phyloP scores from a whole-genome alignment of 805 yeast species.

The Cyberlindnera lachancei region DNA sequence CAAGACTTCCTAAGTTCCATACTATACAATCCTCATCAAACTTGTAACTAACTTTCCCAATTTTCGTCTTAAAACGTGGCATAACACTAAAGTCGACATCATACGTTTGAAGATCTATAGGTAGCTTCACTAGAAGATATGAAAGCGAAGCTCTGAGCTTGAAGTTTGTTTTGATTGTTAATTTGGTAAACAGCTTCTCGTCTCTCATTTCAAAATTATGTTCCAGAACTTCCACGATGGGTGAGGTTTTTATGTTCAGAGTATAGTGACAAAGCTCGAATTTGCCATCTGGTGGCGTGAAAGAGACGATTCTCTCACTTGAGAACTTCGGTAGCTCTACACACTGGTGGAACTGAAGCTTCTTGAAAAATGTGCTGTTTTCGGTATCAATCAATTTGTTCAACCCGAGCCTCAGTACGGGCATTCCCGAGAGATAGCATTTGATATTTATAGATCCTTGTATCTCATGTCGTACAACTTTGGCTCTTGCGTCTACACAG shows the following conservation, averaged over 20 bases:
- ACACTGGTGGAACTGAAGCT: conserved; percentile 82
- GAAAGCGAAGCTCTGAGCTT: conserved; percentile 56
- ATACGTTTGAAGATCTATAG: conserved; percentile 40
- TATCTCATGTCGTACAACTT: conserved; percentile 59
- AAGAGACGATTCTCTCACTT: conserved; percentile 49
- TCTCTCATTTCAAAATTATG: conserved; percentile 2
- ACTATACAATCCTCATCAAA: conserved; percentile 61
- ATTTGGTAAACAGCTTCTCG: conserved; percentile 2
- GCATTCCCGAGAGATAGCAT: conserved; percentile 87
- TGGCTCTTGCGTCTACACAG: conserved; percentile 50
- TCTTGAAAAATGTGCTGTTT: conserved; percentile 38
- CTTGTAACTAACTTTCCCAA: conserved; percentile 65
- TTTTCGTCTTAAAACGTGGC: conserved; percentile 62
- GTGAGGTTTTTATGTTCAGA: conserved; percentile 31
- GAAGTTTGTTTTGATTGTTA: conserved; percentile 47
- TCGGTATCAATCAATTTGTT: conserved; percentile 41
- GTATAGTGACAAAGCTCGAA: conserved; percentile 47
- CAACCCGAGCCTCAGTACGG: conserved; percentile 65
- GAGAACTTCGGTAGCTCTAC: conserved; percentile 59
- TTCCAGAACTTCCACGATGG: conserved; percentile 12
- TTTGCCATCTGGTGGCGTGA: conserved; percentile 88
- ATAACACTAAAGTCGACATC: conserved; percentile 37
- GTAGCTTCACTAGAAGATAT: conserved; percentile 51
- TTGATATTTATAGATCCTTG: conserved; percentile 67
- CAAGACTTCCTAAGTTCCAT: conserved; percentile 66